These are phyloP conservation scores for Apiospora arundinis DNA, from an alignment of 2,329 filamentous ascomycete species.

Conservation along the genomic window DNA sequence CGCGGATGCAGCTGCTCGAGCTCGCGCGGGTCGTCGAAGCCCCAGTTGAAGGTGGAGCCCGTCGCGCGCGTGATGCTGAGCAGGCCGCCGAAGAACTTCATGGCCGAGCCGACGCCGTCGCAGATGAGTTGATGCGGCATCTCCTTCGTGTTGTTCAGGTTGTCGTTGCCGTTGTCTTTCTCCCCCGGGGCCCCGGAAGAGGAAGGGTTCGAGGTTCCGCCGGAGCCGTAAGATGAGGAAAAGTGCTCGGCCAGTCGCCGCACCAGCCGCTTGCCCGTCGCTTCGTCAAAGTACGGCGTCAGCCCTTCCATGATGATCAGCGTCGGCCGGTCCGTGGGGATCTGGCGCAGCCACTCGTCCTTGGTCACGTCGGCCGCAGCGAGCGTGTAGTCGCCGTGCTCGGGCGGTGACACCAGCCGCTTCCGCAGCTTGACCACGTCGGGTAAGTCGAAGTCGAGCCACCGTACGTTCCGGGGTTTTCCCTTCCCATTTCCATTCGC, in stretches of 20 bases:
- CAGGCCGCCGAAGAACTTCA: slow-evolving; percentile 28
- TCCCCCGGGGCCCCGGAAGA: too few species aligned
- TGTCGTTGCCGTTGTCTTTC: too few species aligned
- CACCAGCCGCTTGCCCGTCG: slow-evolving; percentile 34
- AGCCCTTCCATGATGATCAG: slow-evolving; percentile 43
- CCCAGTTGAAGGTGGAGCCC: slow-evolving; percentile 34
- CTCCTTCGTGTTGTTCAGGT: too few species aligned
- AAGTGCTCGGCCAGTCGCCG: slow-evolving; percentile 35
- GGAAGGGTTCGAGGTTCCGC: too few species aligned
- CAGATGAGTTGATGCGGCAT: slow-evolving; percentile 35
- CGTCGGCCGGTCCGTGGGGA: slow-evolving; percentile 37
- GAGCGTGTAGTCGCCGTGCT: slow-evolving; percentile 36
- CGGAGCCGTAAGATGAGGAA: slow-evolving; percentile 21
- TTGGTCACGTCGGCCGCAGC: slow-evolving; percentile 35
- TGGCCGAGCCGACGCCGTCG: slow-evolving; percentile 32
- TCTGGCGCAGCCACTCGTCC: slow-evolving; percentile 37
- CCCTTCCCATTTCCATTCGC: not conserved
- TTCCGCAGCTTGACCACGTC: slow-evolving; percentile 42
- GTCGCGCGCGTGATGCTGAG: slow-evolving; percentile 28
- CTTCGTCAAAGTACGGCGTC: slow-evolving; percentile 38
- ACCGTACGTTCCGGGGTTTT: slow-evolving; percentile 31
- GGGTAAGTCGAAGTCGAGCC: slow-evolving; percentile 44
- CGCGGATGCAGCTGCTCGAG: slow-evolving; percentile 32
- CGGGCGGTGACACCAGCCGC: slow-evolving; percentile 33
- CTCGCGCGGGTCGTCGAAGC: slow-evolving; percentile 32